A percentile compares a stretch with the other conserved stretches of the same genome.
Conservation (phyloP, 306 rosid species). For the Acacia melanoxylon region DNA sequence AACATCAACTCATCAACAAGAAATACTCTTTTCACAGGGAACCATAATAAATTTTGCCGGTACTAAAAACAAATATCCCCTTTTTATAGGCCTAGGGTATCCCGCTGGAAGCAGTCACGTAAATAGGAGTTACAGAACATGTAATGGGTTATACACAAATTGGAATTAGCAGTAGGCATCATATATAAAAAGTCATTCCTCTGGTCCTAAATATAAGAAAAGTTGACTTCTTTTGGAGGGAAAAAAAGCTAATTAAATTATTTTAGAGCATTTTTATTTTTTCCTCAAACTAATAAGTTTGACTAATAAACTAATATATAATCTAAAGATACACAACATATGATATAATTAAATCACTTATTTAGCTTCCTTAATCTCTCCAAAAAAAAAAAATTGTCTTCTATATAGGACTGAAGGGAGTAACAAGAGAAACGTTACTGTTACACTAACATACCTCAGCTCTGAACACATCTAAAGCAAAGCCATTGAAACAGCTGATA, state of each 20-base stretch:
- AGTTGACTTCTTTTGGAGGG: too few relatives aligned
- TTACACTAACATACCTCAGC: slow-evolving; percentile 61
- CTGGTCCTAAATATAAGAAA: too few relatives aligned
- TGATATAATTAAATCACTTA: too few relatives aligned
- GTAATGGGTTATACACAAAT: neutral
- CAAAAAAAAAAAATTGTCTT: too few relatives aligned
- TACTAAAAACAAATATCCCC: neutral
- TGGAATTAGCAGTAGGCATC: slow-evolving; percentile 2
- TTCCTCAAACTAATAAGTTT: too few relatives aligned
- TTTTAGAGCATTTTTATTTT: too few relatives aligned
- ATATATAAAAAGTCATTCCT: neutral
- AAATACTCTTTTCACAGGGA: neutral
- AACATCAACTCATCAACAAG: slow-evolving; percentile 1
- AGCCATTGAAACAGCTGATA: slow-evolving; percentile 85
- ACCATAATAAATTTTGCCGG: neutral
- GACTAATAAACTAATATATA: too few relatives aligned
- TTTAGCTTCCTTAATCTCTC: too few relatives aligned
- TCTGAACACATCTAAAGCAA: slow-evolving; percentile 73
- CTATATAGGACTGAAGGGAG: too few relatives aligned
- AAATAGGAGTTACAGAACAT: neutral
- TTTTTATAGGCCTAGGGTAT: too few relatives aligned
- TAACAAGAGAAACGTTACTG: neutral
- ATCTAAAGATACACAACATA: too few relatives aligned
- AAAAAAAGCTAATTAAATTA: too few relatives aligned
- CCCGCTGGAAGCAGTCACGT: neutral